Evolutionary conservation across 2,329 filamentous ascomycete species (phyloP).

Genomic region (Botryosphaeria dothidea): DNA sequence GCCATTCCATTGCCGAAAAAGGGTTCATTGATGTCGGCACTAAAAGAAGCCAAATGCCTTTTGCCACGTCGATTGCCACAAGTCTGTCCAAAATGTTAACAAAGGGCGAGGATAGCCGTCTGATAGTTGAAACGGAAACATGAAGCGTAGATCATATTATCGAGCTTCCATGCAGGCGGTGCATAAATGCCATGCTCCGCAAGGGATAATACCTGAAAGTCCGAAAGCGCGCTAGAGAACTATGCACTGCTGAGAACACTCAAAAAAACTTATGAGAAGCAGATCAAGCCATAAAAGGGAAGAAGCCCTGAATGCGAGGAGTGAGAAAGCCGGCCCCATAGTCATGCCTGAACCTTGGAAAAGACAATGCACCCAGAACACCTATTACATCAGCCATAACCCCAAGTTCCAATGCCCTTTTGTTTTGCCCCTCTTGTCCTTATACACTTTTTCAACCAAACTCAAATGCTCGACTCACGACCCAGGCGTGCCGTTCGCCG

Average conservation of each 20-base stretch:
- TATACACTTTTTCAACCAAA: neutral
- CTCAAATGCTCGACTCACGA: neutral
- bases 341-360: neutral
- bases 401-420: neutral
- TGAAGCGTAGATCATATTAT: neutral
- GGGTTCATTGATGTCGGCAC: no score
- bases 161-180: neutral
- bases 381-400: slow-evolving; percentile 8
- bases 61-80: no score
- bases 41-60: no score
- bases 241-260: neutral
- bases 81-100: no score
- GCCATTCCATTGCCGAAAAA: no score
- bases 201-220: neutral
- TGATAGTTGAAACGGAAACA: neutral
- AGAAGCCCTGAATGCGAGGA: neutral
- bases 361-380: slow-evolving; percentile 11
- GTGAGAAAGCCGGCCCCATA: slow-evolving; percentile 4
- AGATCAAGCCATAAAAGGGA: neutral
- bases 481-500: slow-evolving; percentile 8
- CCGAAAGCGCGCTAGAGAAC: neutral
- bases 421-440: neutral
- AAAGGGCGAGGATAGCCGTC: neutral
- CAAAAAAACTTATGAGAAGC: neutral
- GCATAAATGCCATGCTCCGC: neutral